Base-by-base conservation (phyloP, 805 yeast genomes). In the Yarrowia keelungensis region DNA sequence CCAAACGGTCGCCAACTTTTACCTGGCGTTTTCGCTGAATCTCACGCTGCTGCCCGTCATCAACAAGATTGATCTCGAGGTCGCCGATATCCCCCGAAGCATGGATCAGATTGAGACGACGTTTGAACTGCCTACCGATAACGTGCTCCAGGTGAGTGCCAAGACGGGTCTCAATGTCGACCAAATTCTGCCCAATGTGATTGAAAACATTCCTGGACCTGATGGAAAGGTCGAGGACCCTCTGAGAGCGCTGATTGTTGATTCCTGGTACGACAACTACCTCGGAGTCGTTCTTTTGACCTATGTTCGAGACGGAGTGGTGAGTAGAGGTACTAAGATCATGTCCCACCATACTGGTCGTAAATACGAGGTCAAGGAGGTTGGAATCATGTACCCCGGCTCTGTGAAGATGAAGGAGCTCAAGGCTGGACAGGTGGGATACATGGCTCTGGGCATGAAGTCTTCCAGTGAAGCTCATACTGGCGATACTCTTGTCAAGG, bases 1-100 rank as follows among this genome's bases (percentile, higher is more conserved):
- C 0, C 99, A 94, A 77, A 95, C 99, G 0, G 98, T 94, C n/a
- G 98, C 99, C 32, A 94, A 95, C 77, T 94, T 91, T 79, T 91
- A 89, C 75, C 81, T 94, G 69, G 99, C 98, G 0, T 89, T 90
- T 75, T 89, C 94, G 69, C 84, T 92, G 87, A 90, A 89, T 10
- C 83, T 95, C 71, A 87, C 87, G 72, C 80, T 94, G 71, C 83
- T 94, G 1, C 98, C 99, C 0, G 91, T 94, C 16, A 90, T 94
- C 64, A 94, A 94, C 80, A 94, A 94, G 75, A 89, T 94, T 59
- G 99, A 94, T 79, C 80, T 94, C 67, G 95, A 89, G 70, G 90
- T 87, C 43, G 97, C 98, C 0, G 92, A 94, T 75, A 87, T 92
- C 1, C 88, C 89, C 0, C 81, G 86, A 68, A 92, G 96, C 2